A percentile compares a stretch with the other conserved stretches of the same genome.
phyloP scores from a whole-genome alignment of 2,329 filamentous ascomycete genomes.

The Aulographum hederae region DNA sequence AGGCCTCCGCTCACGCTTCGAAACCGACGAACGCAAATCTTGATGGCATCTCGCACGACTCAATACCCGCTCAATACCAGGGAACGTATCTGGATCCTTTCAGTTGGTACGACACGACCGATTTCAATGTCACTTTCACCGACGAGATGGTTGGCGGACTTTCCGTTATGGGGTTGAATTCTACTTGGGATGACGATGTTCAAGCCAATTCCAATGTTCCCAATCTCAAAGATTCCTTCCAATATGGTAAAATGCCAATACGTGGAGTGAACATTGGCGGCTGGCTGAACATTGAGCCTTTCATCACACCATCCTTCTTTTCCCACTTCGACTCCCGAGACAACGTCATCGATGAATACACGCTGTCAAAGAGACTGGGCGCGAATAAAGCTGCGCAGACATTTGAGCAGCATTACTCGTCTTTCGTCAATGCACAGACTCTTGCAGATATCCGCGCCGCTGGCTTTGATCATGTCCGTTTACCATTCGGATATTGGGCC shows the following conservation, averaged over 20 bases:
- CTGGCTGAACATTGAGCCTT: slow-evolving; percentile 86
- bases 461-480: slow-evolving; percentile 90
- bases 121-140: slow-evolving; percentile 93
- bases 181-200: slow-evolving; percentile 68
- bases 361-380: slow-evolving; percentile 54
- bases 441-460: slow-evolving; percentile 73
- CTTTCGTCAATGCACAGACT: slow-evolving; percentile 68
- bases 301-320: slow-evolving; percentile 89
- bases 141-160: slow-evolving; percentile 66
- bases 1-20: slow-evolving; percentile 8
- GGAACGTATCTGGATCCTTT: slow-evolving; percentile 76
- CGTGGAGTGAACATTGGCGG: slow-evolving; percentile 86
- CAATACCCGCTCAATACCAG: slow-evolving; percentile 38
- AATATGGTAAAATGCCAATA: slow-evolving; percentile 62
- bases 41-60: slow-evolving; percentile 21
- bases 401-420: slow-evolving; percentile 82
- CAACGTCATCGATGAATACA: slow-evolving; percentile 76
- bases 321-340: slow-evolving; percentile 39
- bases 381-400: slow-evolving; percentile 40
- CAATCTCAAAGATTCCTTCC: slow-evolving; percentile 56
- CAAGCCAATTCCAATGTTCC: slow-evolving; percentile 66
- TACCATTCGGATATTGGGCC: slow-evolving; percentile 91
- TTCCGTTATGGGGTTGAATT: slow-evolving; percentile 78
- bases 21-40: slow-evolving; percentile 26
- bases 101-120: slow-evolving; percentile 73